Base-by-base conservation (phyloP, 352 stramenopile genomes). In the Detonula confervacea region DNA sequence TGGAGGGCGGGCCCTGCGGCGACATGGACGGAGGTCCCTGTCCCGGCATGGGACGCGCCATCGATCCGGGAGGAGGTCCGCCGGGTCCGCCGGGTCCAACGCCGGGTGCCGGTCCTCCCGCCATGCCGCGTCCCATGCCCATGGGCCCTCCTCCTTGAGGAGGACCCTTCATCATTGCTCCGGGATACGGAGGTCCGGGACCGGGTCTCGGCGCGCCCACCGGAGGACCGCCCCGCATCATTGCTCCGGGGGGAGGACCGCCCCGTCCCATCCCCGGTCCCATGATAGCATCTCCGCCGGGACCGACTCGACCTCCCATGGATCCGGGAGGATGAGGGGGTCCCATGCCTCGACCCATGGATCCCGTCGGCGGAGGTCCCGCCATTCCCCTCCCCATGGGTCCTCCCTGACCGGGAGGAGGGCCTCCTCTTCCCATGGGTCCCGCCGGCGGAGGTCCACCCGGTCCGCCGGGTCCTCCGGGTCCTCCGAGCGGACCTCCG, bases 111-210 rank as follows among this genome's bases (percentile, higher is more conserved):
- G 42, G 42, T 22, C 42, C 42, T 20, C 42, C 42, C 2, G 9
- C 42, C 6, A 18, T 8, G 42, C 42, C 42, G 5, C 9, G 42
- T 27, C 46, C 46, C 46, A 54, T 54, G 6, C 35, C 35, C 35
- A 35, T 18, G 20, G 20, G 47, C 25, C 51, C 51, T 20, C 30
- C 18, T 20, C 22, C 49, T 8, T 57, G 51, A 18, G 51, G 51
- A 39, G 51, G 51, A 37, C 51, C 51, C 51, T 59, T 59, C 22
- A 42, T 29, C 51, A 59, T 59, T 20, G 27, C 54, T n/a, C n/a
- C n/a, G n/a, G n/a, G n/a, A n/a, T n/a, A n/a, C 22, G 27, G 27
- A 44, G 12, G 1, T 29, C 25, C 54, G 12, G 11, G 14, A 30
- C n/a, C n/a, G 25, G 47, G 47, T 30, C 16, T 33, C 1, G 54